These are phyloP conservation scores for Xylaria scruposa DNA, from an alignment of 495 filamentous ascomycete genomes.

Conservation along the genomic window DNA sequence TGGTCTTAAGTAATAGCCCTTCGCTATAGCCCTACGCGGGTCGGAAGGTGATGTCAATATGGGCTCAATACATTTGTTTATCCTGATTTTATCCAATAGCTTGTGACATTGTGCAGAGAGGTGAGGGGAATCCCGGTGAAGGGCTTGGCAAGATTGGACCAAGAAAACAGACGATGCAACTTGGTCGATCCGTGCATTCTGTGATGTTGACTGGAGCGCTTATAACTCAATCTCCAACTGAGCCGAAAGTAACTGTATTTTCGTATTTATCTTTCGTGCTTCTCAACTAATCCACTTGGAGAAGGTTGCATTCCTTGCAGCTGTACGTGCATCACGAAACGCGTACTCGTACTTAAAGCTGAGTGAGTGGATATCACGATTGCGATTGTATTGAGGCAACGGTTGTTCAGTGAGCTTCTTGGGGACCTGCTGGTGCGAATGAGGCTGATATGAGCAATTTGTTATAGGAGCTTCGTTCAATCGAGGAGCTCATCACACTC, in stretches of 20 bases:
- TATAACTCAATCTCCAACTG: not conserved
- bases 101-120: not conserved
- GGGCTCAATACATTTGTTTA: slow-evolving; percentile 13
- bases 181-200: not conserved
- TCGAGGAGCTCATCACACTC: not conserved
- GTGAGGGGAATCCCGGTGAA: slow-evolving; percentile 18
- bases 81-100: slow-evolving; percentile 23
- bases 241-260: not conserved
- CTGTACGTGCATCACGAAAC: not conserved
- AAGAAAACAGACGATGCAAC: not conserved
- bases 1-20: not conserved
- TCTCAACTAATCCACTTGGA: not conserved
- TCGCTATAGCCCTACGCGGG: not conserved
- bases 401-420: not conserved
- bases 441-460: not conserved
- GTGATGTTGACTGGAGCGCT: slow-evolving; percentile 16
- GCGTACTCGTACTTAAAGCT: not conserved
- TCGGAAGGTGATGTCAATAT: slow-evolving; percentile 10
- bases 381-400: not conserved
- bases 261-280: not conserved
- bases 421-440: not conserved
- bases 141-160: slow-evolving; percentile 15
- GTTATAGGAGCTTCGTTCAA: not conserved
- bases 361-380: not conserved
- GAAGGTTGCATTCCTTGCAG: not conserved